phyloP scores from a whole-genome alignment of 352 stramenopile genomes.

The Phytophthora sansomeana region DNA sequence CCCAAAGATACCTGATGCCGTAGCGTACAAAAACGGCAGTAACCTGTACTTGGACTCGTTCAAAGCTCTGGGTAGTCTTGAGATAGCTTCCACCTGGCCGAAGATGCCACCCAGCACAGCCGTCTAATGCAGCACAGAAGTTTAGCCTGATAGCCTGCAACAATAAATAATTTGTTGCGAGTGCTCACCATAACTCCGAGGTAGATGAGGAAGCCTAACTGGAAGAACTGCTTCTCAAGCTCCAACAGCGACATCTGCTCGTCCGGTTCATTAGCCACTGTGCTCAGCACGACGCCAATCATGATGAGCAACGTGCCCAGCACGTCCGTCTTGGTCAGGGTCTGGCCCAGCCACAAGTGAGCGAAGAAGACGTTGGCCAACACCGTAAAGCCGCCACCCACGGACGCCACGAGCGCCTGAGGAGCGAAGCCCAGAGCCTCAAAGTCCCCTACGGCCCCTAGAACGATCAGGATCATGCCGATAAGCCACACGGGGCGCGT shows the following conservation, averaged over 20 bases:
- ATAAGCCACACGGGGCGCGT: conserved; percentile 86
- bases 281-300: conserved; percentile 83
- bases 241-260: conserved; percentile 81
- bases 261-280: conserved; percentile 82
- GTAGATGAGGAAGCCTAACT: conserved; percentile 82
- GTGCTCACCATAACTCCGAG: conserved; percentile 71
- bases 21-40: conserved; percentile 84
- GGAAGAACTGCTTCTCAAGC: conserved; percentile 83
- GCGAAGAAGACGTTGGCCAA: conserved; percentile 92
- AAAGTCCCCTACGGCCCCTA: conserved; percentile 89
- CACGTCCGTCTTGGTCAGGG: conserved; percentile 71
- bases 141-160: conserved; percentile 18
- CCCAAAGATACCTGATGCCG: conserved; percentile 82
- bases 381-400: conserved; percentile 87
- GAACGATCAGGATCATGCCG: conserved; percentile 79
- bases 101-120: conserved; percentile 74
- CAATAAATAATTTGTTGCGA: too few species aligned
- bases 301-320: conserved; percentile 83
- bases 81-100: conserved; percentile 75
- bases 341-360: conserved; percentile 85
- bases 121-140: conserved; percentile 40
- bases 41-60: conserved; percentile 76
- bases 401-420: conserved; percentile 86
- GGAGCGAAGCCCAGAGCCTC: conserved; percentile 88
- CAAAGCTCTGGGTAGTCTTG: conserved; percentile 46